phyloP scores from a whole-genome alignment of 2,329 filamentous ascomycete species.

The Fusarium irregulare region DNA sequence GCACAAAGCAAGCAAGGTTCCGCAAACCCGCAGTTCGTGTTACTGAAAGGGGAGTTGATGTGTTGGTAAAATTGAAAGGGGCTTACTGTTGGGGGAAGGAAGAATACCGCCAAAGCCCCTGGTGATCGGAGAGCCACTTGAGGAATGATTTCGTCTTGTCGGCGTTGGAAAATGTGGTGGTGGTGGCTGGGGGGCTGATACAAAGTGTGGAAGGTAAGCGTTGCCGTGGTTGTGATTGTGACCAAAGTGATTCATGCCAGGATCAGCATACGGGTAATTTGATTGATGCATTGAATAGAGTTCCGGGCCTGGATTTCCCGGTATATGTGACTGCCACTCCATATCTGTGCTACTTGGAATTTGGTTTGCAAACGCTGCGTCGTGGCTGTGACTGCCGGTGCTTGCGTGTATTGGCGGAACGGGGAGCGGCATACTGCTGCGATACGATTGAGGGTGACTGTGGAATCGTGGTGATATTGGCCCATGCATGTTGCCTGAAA shows the following conservation, averaged over 20 bases:
- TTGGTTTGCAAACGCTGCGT: conserved; percentile 41
- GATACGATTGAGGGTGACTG: conserved; percentile 25
- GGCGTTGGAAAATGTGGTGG: conserved; percentile 27
- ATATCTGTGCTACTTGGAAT: conserved; percentile 30
- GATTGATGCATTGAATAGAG: conserved; percentile 39
- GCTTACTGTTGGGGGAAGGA: conserved; percentile 42
- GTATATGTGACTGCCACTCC: conserved; percentile 34
- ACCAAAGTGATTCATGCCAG: conserved; percentile 30
- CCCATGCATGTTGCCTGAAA: conserved; percentile 28
- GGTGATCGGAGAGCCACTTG: conserved; percentile 29
- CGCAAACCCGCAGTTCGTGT: conserved; percentile 9
- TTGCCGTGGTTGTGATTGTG: conserved; percentile 35
- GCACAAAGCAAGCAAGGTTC: conserved; percentile 6
- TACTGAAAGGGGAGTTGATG: neutral
- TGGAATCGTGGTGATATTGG: conserved; percentile 29
- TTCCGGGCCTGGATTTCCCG: conserved; percentile 32
- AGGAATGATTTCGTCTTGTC: conserved; percentile 31
- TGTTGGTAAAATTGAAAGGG: neutral
- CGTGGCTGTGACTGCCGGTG: conserved; percentile 21
- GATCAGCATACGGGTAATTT: conserved; percentile 33
- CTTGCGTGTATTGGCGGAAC: conserved; percentile 8
- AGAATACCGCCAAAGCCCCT: conserved; percentile 35
- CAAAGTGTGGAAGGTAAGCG: conserved; percentile 16
- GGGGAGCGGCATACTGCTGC: conserved; percentile 23
- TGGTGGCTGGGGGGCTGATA: conserved; percentile 34